These are phyloP conservation scores for Trametes meyenii DNA, from an alignment of 768 basidiomycete species.

Conservation along the genomic window DNA sequence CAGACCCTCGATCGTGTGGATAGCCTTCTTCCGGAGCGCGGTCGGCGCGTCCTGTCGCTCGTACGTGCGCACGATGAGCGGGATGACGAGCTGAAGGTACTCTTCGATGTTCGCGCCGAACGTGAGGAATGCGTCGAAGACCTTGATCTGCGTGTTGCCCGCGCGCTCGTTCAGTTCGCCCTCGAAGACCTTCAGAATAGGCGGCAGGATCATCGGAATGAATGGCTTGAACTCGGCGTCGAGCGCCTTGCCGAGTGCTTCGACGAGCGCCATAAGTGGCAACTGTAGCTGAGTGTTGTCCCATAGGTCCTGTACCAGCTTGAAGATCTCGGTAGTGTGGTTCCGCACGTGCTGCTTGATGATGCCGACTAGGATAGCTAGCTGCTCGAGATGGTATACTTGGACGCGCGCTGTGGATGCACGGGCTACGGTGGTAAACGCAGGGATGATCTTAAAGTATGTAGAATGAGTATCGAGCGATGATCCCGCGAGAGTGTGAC, in stretches of 20 bases:
- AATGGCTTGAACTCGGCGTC: slow-evolving; percentile 98
- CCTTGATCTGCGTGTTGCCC: slow-evolving; percentile 78
- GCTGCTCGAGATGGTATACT: slow-evolving; percentile 93
- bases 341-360: slow-evolving; percentile 97
- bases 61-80: slow-evolving; percentile 89
- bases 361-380: slow-evolving; percentile 92
- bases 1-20: slow-evolving; percentile 88
- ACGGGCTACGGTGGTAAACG: slow-evolving; percentile 87
- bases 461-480: neutral
- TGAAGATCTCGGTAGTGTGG: slow-evolving; percentile 84
- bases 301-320: slow-evolving; percentile 89
- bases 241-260: slow-evolving; percentile 89
- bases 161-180: slow-evolving; percentile 84
- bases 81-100: slow-evolving; percentile 95
- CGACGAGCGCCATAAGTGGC: slow-evolving; percentile 90
- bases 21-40: slow-evolving; percentile 81
- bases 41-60: slow-evolving; percentile 78
- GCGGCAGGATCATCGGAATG: slow-evolving; percentile 85
- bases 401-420: slow-evolving; percentile 80
- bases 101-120: slow-evolving; percentile 98
- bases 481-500: neutral
- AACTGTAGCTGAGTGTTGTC: slow-evolving; percentile 81
- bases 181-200: slow-evolving; percentile 89
- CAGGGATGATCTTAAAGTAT: slow-evolving; percentile 79
- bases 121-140: slow-evolving; percentile 92